phyloP scores from a whole-genome alignment of 345 rosid genomes.

The Citrus sinensis region DNA sequence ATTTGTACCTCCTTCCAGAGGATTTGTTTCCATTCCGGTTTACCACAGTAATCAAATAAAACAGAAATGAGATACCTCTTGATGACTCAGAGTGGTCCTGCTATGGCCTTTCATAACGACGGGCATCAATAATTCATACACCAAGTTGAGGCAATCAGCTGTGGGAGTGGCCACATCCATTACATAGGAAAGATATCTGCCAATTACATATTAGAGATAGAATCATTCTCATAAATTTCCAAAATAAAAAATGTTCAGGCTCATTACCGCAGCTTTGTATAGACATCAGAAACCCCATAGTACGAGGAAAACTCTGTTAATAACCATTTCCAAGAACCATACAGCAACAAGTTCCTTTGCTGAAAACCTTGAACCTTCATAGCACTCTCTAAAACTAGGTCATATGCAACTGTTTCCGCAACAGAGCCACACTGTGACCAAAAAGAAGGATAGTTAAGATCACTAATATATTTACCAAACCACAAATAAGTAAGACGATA shows the following conservation, averaged over 20 bases:
- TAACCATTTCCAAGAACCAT: constrained; percentile 98
- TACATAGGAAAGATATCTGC: constrained; percentile 87
- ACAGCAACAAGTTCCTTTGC: constrained; percentile 74
- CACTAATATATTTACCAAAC: background rate
- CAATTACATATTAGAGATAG: constrained; percentile 10
- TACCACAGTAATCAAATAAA: background rate
- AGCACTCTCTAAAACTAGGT: constrained; percentile 82
- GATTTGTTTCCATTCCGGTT: background rate
- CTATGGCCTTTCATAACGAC: constrained; percentile 83
- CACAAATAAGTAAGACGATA: constrained; percentile 2
- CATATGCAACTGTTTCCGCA: constrained; percentile 98
- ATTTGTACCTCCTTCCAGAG: background rate
- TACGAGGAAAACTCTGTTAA: constrained; percentile 87
- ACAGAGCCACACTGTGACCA: constrained; percentile 79
- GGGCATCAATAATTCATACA: constrained; percentile 75
- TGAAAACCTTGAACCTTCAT: constrained; percentile 87
- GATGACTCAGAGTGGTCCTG: constrained; percentile 87
- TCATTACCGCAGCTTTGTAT: constrained; percentile 80
- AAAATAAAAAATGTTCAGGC: no score
- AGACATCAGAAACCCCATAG: constrained; percentile 88
- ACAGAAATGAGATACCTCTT: constrained; percentile 56
- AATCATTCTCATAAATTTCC: constrained; percentile 4
- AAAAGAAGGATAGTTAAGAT: constrained; percentile 24
- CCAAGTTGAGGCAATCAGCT: constrained; percentile 87
- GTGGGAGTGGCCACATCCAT: constrained; percentile 99